These are phyloP conservation scores for Solanum tacnaense DNA, from an alignment of 257 asterid species.

Conservation along the genomic window DNA sequence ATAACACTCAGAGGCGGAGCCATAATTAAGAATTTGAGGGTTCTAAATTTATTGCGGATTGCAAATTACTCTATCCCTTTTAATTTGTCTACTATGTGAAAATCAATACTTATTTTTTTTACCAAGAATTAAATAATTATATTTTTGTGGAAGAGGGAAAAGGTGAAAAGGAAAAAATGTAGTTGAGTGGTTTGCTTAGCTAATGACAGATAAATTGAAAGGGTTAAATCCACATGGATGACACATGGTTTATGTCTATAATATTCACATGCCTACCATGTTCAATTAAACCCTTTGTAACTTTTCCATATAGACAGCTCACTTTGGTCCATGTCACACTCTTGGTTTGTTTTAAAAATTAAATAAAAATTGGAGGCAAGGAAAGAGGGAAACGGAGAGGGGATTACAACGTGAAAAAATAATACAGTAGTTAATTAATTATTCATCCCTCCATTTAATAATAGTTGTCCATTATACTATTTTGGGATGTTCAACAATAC, in stretches of 20 bases:
- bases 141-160: neutral
- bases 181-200: conserved; percentile 24
- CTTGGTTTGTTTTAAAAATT: neutral
- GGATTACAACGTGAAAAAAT: too few species aligned
- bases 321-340: conserved; percentile 19
- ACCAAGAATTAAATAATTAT: neutral
- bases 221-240: conserved; percentile 26
- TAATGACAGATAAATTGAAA: conserved; percentile 21
- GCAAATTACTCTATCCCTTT: neutral
- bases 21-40: too few species aligned
- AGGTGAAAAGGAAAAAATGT: neutral
- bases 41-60: too few species aligned
- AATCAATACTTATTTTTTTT: neutral
- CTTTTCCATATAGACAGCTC: conserved; percentile 40
- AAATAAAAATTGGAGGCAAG: neutral
- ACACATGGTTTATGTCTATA: conserved; percentile 28
- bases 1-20: too few species aligned
- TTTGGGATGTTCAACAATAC: accelerated
- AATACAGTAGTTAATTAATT: too few species aligned
- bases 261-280: conserved; percentile 35
- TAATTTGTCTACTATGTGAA: too few species aligned
- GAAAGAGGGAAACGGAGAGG: too few species aligned
- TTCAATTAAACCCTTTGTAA: conserved; percentile 22
- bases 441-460: accelerated
- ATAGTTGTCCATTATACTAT: too few species aligned